A percentile compares a stretch with the other conserved stretches of the same genome.
These are phyloP conservation scores for Hypholoma sublateritium DNA, from an alignment of 768 basidiomycete genomes.

Conservation along the genomic window DNA sequence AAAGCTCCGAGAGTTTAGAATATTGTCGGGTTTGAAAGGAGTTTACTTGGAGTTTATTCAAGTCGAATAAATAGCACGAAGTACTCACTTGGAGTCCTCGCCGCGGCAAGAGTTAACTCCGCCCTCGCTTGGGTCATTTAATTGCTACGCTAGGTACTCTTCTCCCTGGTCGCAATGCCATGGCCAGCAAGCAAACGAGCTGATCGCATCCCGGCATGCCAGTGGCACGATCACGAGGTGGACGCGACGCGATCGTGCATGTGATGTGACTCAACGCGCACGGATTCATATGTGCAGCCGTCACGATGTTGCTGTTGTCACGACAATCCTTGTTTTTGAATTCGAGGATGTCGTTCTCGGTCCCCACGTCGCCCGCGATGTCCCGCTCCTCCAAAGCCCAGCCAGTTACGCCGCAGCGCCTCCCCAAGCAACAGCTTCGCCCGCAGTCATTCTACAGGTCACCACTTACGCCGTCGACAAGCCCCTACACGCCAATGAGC, in stretches of 20 bases:
- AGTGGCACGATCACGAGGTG: too few species aligned
- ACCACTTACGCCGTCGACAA: constrained; percentile 60
- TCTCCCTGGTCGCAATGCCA: too few species aligned
- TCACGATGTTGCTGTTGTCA: constrained; percentile 24
- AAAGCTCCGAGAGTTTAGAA: too few species aligned
- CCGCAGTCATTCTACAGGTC: constrained; percentile 52
- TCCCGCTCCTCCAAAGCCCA: constrained; percentile 38
- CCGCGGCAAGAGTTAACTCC: too few species aligned
- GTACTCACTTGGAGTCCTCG: too few species aligned
- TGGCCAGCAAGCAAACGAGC: too few species aligned
- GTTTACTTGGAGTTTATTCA: too few species aligned
- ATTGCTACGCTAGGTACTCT: too few species aligned
- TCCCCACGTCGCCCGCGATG: constrained; percentile 47
- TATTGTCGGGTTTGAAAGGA: too few species aligned
- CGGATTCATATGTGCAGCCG: constrained; percentile 11
- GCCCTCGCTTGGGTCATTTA: too few species aligned
- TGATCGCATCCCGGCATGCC: too few species aligned
- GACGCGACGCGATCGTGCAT: constrained; percentile 16
- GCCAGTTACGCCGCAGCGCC: constrained; percentile 69
- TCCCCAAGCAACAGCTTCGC: constrained; percentile 44
- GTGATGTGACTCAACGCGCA: constrained; percentile 29
- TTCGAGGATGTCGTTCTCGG: constrained; percentile 37
- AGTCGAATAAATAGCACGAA: too few species aligned
- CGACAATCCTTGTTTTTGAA: constrained; percentile 23
- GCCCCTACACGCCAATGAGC: constrained; percentile 69